phyloP scores from a whole-genome alignment of 1,284 basidiomycete species.

The Papiliotrema flavescens region DNA sequence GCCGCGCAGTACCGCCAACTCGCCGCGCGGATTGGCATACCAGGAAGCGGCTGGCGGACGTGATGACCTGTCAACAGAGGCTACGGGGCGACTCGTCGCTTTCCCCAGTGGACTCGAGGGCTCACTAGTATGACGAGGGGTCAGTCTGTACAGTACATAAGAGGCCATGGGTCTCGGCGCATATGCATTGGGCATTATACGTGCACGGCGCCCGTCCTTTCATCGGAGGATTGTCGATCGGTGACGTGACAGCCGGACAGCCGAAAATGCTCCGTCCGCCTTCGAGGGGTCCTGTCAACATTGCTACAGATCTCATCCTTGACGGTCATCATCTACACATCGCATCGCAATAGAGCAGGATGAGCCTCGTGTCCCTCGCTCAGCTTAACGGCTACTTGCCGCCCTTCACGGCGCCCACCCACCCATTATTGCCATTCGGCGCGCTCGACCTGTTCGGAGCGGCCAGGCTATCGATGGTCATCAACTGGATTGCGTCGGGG shows the following conservation, averaged over 20 bases:
- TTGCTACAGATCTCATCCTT: too few relatives aligned
- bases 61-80: conserved; percentile 8
- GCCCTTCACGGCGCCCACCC: conserved; percentile 26
- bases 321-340: neutral
- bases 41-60: conserved; percentile 29
- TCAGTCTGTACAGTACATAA: too few relatives aligned
- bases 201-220: too few relatives aligned
- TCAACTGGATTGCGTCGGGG: conserved; percentile 41
- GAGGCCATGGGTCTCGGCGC: too few relatives aligned
- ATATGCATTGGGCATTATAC: too few relatives aligned
- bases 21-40: conserved; percentile 67
- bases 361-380: neutral
- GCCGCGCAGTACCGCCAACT: conserved; percentile 71
- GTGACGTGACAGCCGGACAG: too few relatives aligned
- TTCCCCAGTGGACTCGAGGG: too few relatives aligned
- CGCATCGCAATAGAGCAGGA: neutral
- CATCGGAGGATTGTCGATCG: too few relatives aligned
- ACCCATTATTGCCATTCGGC: conserved; percentile 37
- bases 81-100: too few relatives aligned
- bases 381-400: conserved; percentile 16
- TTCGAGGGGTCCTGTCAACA: too few relatives aligned
- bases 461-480: conserved; percentile 36
- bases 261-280: too few relatives aligned
- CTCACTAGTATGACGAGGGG: too few relatives aligned
- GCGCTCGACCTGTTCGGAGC: conserved; percentile 43